Evolutionary conservation across 2,329 filamentous ascomycete genomes (phyloP), one percentile per base, ranked within the genome.

Genomic region (Madurella fahalii): DNA sequence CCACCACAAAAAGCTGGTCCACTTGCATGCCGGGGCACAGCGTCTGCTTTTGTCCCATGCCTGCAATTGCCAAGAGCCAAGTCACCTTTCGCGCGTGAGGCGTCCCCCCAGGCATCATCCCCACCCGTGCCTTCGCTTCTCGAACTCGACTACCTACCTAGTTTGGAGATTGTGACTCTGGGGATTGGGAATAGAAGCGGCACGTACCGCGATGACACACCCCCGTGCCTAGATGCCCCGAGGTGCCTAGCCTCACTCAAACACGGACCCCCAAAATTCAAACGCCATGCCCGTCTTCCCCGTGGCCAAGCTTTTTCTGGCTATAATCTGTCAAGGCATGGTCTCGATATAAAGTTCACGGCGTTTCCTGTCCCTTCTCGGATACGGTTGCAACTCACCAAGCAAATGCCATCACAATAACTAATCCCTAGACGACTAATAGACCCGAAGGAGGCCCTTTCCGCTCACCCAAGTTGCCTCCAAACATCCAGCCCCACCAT

Each of bases 211-310:
- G 32, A 51, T 44, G 49, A 51, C 49, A 47, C 45, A 47, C 30
- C 40, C 53, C 7, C 40, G 17, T 42, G 8, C 32, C 42, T 17
- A 15, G 17, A 30, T 34, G 47, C 45, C 47, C 54, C 52, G 47
- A 53, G 47, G 45, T 59, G 52, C 52, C 55, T 53, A 57, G 47
- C 52, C 32, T 44, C 16, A 48, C 51, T 48, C 17, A 18, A 34
- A n/a, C 17, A 41, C 51, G 57, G 56, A 53, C 53, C 51, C 25
- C 25, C 3, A 25, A 25, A 56, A n/a, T n/a, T 30, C 53, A 20
- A 54, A 25, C 37, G 15, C 40, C 18, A 45, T 25, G 25, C 42
- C 15, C 15, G 13, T 30, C 20, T 40, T 31, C 20, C 31, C 7
- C 40, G 45, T 48, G 40, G 39, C 47, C 50, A 41, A 50, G 39